Percentiles rank a stretch among this genome's conserved stretches.
These are phyloP conservation scores for Kwoniella bestiolae DNA, from an alignment of 768 basidiomycete genomes.

Conservation along the genomic window DNA sequence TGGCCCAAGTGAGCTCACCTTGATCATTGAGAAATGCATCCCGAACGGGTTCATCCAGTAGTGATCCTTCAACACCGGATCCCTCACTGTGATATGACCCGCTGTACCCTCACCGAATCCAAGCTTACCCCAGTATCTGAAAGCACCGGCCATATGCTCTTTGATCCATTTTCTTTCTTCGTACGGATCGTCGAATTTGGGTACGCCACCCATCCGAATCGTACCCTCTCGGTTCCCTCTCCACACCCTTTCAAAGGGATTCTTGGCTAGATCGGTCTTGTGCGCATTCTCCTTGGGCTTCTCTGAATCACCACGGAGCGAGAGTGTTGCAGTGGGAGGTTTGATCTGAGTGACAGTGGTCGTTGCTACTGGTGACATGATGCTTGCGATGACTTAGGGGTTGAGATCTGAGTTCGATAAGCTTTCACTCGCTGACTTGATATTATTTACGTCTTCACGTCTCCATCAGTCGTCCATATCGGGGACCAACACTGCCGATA, in stretches of 20 bases:
- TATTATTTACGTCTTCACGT: no score
- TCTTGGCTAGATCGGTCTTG: slow-evolving; percentile 19
- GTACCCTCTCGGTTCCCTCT: slow-evolving; percentile 19
- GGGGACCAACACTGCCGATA: no score
- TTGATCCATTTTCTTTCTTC: slow-evolving; percentile 27
- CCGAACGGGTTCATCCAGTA: slow-evolving; percentile 53
- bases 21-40: slow-evolving; percentile 63
- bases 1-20: slow-evolving; percentile 50
- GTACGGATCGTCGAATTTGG: slow-evolving; percentile 21
- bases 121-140: slow-evolving; percentile 21
- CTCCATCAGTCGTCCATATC: no score
- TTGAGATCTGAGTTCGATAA: no score
- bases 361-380: slow-evolving; percentile 2
- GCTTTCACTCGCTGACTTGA: no score
- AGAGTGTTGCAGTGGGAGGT: slow-evolving; percentile 1
- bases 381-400: neutral
- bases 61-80: slow-evolving; percentile 16
- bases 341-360: neutral
- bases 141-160: slow-evolving; percentile 18
- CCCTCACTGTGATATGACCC: slow-evolving; percentile 35
- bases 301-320: slow-evolving; percentile 4
- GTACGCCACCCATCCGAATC: slow-evolving; percentile 7
- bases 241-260: slow-evolving; percentile 30
- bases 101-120: slow-evolving; percentile 28
- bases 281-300: slow-evolving; percentile 12